phyloP scores from a whole-genome alignment of 192 early-diverging fungal genomes.

The Diversispora epigaea region DNA sequence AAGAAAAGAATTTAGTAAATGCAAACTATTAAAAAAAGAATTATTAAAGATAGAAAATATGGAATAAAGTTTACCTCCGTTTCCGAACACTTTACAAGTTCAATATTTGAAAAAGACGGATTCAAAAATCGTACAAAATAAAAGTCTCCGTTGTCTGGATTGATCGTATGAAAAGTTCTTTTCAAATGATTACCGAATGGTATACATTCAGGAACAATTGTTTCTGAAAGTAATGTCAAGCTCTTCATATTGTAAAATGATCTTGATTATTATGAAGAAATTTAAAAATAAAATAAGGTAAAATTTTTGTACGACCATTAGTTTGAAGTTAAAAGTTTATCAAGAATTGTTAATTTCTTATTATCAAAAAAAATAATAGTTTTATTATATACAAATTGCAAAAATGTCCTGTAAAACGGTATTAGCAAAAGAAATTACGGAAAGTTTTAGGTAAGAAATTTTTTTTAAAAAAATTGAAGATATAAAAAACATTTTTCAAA shows the following conservation, averaged over 20 bases:
- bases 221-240: slow-evolving; percentile 19
- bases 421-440: slow-evolving; percentile 6
- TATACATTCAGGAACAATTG: neutral
- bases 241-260: neutral
- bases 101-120: neutral
- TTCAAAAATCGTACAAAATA: neutral
- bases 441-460: slow-evolving; percentile 10
- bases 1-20: neutral
- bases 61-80: neutral
- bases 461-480: neutral
- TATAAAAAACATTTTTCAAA: neutral
- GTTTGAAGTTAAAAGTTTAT: too few relatives aligned
- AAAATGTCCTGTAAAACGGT: slow-evolving; percentile 17
- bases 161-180: neutral
- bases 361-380: too few relatives aligned
- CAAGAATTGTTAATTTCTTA: too few relatives aligned
- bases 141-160: neutral
- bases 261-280: neutral
- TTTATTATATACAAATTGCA: too few relatives aligned
- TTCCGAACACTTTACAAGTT: neutral
- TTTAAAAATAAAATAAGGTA: neutral
- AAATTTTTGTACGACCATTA: too few relatives aligned
- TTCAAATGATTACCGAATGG: neutral
- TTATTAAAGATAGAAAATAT: neutral
- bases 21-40: neutral